phyloP scores from a whole-genome alignment of 2,329 filamentous ascomycete genomes.

The Polychaeton citri region DNA sequence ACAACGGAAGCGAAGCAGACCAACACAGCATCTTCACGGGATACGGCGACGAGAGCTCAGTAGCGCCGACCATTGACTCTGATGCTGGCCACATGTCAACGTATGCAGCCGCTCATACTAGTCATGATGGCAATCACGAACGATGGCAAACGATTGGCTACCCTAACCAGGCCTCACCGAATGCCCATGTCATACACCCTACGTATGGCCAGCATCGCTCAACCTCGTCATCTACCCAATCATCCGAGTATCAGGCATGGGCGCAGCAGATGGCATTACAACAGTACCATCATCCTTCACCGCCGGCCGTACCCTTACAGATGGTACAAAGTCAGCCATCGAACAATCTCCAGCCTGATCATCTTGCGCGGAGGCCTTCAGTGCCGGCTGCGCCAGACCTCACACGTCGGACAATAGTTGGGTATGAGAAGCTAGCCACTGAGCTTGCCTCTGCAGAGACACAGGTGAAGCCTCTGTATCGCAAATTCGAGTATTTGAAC shows the following conservation, averaged over 20 bases:
- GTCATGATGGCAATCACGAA: constrained; percentile 6
- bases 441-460: constrained; percentile 29
- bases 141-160: constrained; percentile 11
- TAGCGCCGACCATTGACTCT: too few species aligned
- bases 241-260: constrained; percentile 11
- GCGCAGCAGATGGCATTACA: constrained; percentile 13
- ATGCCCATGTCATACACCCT: constrained; percentile 10
- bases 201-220: constrained; percentile 14
- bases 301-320: constrained; percentile 7
- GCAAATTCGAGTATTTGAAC: constrained; percentile 69
- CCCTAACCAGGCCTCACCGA: too few species aligned
- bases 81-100: too few species aligned
- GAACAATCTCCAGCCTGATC: background rate
- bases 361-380: constrained; percentile 5
- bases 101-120: constrained; percentile 9
- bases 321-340: background rate
- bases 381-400: constrained; percentile 19
- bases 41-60: too few species aligned
- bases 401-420: constrained; percentile 24
- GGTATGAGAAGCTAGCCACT: constrained; percentile 51
- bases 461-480: constrained; percentile 51
- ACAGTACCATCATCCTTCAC: constrained; percentile 14
- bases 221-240: constrained; percentile 9
- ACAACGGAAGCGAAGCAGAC: too few species aligned
- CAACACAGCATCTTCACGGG: too few species aligned